phyloP scores from a whole-genome alignment of 2,329 filamentous ascomycete genomes.

The Blastomyces emzantsi region DNA sequence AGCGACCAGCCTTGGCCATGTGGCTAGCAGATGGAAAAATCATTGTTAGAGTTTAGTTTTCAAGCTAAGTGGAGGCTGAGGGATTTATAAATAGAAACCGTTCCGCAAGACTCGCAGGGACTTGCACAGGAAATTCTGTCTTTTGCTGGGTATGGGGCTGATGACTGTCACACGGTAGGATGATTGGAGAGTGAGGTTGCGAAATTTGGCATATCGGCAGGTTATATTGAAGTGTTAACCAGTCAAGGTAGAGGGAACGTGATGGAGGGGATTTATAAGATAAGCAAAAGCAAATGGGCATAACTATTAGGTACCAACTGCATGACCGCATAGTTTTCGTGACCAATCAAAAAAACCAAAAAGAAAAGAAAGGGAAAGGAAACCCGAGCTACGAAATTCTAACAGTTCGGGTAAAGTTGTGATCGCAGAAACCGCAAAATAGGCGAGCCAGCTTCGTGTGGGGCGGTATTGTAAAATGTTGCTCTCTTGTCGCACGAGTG shows the following conservation, averaged over 20 bases:
- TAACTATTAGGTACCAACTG: too few species aligned
- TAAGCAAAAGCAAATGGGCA: background rate
- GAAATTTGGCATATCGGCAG: background rate
- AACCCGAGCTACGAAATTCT: background rate
- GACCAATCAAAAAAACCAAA: background rate
- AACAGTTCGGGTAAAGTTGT: background rate
- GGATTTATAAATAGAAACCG: background rate
- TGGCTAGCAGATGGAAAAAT: background rate
- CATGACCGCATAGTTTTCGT: background rate
- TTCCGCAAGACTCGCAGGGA: background rate
- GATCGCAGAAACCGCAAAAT: background rate
- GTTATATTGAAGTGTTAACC: background rate
- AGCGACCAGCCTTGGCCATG: background rate
- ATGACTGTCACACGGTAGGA: background rate
- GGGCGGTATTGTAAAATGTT: too few species aligned
- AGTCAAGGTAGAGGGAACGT: background rate
- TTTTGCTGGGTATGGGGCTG: background rate
- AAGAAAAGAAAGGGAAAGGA: background rate
- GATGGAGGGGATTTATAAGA: background rate
- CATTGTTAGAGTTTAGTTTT: background rate
- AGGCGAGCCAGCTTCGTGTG: background rate
- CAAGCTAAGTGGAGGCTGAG: background rate
- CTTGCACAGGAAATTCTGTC: background rate
- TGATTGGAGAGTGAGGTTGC: background rate
- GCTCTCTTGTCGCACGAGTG: too few species aligned